A percentile compares a stretch with the other conserved stretches of the same genome.
Evolutionary conservation across 805 yeast species (phyloP).

Genomic region (Cyberlindnera samutprakarnensis): DNA sequence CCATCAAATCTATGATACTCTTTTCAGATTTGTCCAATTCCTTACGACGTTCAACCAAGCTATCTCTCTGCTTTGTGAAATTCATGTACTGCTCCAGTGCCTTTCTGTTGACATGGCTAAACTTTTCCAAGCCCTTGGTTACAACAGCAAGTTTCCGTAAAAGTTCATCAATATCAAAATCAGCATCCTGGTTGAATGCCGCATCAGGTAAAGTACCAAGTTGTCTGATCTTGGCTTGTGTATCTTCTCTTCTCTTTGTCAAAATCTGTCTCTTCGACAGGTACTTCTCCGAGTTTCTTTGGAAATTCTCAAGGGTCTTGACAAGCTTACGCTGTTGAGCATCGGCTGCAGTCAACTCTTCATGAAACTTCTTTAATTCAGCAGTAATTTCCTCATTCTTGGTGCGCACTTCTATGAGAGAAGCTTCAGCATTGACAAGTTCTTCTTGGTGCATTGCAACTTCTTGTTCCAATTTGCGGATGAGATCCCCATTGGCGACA

Average conservation of each 20-base stretch:
- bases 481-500: slow-evolving; percentile 10
- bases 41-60: slow-evolving; percentile 51
- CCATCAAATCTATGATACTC: slow-evolving; percentile 67
- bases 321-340: slow-evolving; percentile 48
- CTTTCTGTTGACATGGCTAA: slow-evolving; percentile 77
- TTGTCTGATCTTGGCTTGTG: slow-evolving; percentile 67
- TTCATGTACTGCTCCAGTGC: slow-evolving; percentile 78
- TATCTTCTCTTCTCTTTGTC: slow-evolving; percentile 56
- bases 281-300: slow-evolving; percentile 57
- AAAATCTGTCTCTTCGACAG: slow-evolving; percentile 57
- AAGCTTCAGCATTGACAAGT: slow-evolving; percentile 20
- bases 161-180: slow-evolving; percentile 39
- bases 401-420: slow-evolving; percentile 21
- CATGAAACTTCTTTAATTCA: slow-evolving; percentile 27
- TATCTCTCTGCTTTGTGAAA: slow-evolving; percentile 67
- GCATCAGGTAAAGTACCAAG: slow-evolving; percentile 89
- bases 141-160: slow-evolving; percentile 44
- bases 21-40: slow-evolving; percentile 65
- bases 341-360: slow-evolving; percentile 40
- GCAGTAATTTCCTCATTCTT: slow-evolving; percentile 13
- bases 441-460: slow-evolving; percentile 12
- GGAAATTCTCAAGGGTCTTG: slow-evolving; percentile 50
- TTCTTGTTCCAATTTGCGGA: slow-evolving; percentile 15
- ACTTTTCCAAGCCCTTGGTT: slow-evolving; percentile 51
- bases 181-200: slow-evolving; percentile 39